Evolutionary conservation across 163 green algal species (phyloP).

Genomic region (Scenedesmus sp.): DNA sequence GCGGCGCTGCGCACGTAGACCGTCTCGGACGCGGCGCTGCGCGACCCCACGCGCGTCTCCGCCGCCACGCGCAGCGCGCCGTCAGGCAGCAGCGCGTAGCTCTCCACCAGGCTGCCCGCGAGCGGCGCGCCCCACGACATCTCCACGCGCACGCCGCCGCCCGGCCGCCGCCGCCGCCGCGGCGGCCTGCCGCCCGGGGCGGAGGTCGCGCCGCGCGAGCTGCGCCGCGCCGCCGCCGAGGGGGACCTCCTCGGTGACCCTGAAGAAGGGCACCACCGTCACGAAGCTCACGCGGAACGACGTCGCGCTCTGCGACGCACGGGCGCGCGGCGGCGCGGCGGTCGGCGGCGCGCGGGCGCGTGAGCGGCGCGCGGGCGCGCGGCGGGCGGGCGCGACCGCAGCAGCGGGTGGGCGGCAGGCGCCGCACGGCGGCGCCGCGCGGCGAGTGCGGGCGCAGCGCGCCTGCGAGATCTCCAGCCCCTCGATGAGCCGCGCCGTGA

Average conservation of each 20-base stretch:
- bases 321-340: too few relatives aligned
- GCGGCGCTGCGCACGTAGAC: constrained; percentile 4
- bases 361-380: too few relatives aligned
- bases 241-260: constrained; percentile 35
- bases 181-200: constrained; percentile 17
- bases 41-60: neutral
- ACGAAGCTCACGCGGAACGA: constrained; percentile 49
- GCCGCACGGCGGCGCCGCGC: neutral
- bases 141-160: constrained; percentile 22
- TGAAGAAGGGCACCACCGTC: constrained; percentile 57
- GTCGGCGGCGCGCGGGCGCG: too few relatives aligned
- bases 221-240: constrained; percentile 11
- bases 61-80: constrained; percentile 20
- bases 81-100: constrained; percentile 34
- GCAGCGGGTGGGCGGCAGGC: neutral
- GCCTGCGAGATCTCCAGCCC: constrained; percentile 54
- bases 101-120: constrained; percentile 25
- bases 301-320: too few relatives aligned
- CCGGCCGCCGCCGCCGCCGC: neutral
- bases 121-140: constrained; percentile 37
- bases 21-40: neutral
- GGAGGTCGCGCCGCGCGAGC: constrained; percentile 36
- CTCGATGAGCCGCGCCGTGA: constrained; percentile 64
- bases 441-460: neutral
- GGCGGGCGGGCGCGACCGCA: too few relatives aligned